Percentiles rank a stretch among this genome's conserved stretches.
Evolutionary conservation across 352 stramenopile species (phyloP).

Genomic region (Pythium vanterpoolii): DNA sequence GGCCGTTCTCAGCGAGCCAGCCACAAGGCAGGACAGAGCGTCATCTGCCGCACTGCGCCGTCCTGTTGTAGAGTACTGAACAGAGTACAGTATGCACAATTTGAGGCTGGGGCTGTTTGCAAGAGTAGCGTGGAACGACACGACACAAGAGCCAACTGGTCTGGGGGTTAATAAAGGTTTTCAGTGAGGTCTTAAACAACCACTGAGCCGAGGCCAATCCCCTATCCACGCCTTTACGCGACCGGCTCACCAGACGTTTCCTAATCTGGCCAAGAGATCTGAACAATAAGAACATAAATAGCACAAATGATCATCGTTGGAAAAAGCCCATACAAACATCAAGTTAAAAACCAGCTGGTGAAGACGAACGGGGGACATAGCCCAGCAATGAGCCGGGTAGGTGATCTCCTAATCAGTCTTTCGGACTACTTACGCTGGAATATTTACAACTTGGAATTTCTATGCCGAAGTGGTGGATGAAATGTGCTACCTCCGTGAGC

Average conservation of each 20-base stretch:
- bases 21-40: background rate
- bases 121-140: too few species aligned
- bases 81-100: too few species aligned
- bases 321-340: background rate
- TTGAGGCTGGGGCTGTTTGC: too few species aligned
- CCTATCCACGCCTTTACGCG: background rate
- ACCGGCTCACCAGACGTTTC: background rate
- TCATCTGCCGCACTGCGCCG: too few species aligned
- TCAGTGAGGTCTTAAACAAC: too few species aligned
- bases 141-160: too few species aligned
- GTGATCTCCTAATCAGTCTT: background rate
- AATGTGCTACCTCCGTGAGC: background rate
- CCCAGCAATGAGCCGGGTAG: background rate
- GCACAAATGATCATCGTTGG: background rate
- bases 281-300: background rate
- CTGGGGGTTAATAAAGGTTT: too few species aligned
- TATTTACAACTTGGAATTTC: background rate
- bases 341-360: background rate
- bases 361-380: background rate
- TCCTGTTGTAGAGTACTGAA: too few species aligned
- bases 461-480: background rate
- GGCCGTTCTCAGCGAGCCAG: constrained; percentile 4
- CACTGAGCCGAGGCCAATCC: background rate
- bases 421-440: background rate
- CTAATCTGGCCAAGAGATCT: background rate